Conservation (phyloP, 768 basidiomycete genomes). For the Psilocybe cubensis region DNA sequence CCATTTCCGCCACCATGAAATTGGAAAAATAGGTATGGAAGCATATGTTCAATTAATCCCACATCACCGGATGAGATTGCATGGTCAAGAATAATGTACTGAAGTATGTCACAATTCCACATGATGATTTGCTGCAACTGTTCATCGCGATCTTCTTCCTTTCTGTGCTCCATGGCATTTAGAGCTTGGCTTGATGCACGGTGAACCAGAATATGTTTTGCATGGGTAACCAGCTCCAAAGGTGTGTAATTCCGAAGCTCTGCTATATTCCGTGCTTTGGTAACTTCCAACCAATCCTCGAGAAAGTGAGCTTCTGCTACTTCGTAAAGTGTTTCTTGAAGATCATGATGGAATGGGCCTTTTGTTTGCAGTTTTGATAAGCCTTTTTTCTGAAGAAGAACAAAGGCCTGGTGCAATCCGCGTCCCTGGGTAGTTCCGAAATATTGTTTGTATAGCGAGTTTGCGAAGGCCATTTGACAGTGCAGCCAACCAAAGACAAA, state of each 20-base stretch:
- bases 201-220: slow-evolving; percentile 25
- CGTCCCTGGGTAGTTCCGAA: slow-evolving; percentile 30
- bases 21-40: slow-evolving; percentile 34
- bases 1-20: slow-evolving; percentile 36
- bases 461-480: slow-evolving; percentile 39
- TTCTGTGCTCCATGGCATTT: slow-evolving; percentile 12
- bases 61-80: slow-evolving; percentile 43
- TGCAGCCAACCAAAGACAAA: slow-evolving; percentile 45
- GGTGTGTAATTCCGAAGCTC: slow-evolving; percentile 31
- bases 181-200: slow-evolving; percentile 36
- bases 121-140: slow-evolving; percentile 28
- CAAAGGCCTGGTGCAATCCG: slow-evolving; percentile 33
- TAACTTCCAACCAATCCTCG: slow-evolving; percentile 32
- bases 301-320: slow-evolving; percentile 41
- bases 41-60: slow-evolving; percentile 34
- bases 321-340: slow-evolving; percentile 38
- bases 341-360: slow-evolving; percentile 37
- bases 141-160: slow-evolving; percentile 27
- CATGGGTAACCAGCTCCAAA: slow-evolving; percentile 26
- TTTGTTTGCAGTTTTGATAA: slow-evolving; percentile 24
- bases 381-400: slow-evolving; percentile 32
- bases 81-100: slow-evolving; percentile 36
- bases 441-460: slow-evolving; percentile 46
- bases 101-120: slow-evolving; percentile 39
- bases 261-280: slow-evolving; percentile 20